These are phyloP conservation scores for Globisporangium sylvaticum DNA, from an alignment of 352 stramenopile genomes.

Conservation along the genomic window DNA sequence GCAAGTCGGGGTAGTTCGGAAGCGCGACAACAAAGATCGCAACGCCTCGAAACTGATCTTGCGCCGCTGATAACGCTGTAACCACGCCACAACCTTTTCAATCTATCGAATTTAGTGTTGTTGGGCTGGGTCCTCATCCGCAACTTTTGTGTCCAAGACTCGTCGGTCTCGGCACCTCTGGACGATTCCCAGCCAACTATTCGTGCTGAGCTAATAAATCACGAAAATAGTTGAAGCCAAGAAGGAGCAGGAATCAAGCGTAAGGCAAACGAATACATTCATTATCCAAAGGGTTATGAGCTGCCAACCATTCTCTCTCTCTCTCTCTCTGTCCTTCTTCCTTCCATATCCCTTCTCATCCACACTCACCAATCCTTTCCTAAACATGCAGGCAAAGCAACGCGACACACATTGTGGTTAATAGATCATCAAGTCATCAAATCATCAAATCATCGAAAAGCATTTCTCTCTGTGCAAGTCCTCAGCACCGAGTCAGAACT, in stretches of 20 bases:
- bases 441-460: conserved; percentile 2
- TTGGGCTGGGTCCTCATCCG: too few species aligned
- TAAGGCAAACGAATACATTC: neutral
- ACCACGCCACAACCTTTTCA: too few species aligned
- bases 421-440: neutral
- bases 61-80: neutral
- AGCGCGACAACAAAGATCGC: neutral
- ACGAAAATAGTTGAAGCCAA: too few species aligned
- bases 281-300: neutral
- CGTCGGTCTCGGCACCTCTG: neutral
- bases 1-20: neutral
- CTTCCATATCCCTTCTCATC: neutral
- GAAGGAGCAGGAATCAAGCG: too few species aligned
- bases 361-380: neutral
- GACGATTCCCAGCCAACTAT: too few species aligned
- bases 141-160: too few species aligned
- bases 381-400: neutral
- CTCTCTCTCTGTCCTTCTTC: neutral
- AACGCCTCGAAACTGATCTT: neutral
- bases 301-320: neutral
- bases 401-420: neutral
- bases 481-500: conserved; percentile 17
- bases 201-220: too few species aligned
- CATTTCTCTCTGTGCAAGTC: conserved; percentile 45
- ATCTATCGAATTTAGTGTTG: too few species aligned